Base-by-base conservation (phyloP, 2,329 filamentous ascomycete genomes). In the Elsinoe perseae region DNA sequence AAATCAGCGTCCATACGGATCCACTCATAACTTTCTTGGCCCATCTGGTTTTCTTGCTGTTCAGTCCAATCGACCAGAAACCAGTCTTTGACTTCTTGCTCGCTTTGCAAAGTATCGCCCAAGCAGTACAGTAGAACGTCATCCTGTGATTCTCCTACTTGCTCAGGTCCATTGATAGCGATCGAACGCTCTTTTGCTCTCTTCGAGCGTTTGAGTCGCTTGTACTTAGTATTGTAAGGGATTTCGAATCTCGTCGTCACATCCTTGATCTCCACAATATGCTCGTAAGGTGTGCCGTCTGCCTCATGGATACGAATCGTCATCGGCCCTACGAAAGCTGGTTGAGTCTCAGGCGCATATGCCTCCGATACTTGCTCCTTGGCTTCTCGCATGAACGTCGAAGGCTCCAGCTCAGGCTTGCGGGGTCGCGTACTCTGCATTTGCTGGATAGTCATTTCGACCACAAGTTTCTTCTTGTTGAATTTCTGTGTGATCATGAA, bases 161-260 rank as follows among this genome's bases (percentile, higher is more conserved):
- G 65, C n/a, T 61, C 58, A 56, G 64, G 61, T 57, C 79, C 86
- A 42, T 75, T 79, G 21, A 77, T 82, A 50, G 80, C 82, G 36
- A 80, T 80, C 20, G 81, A 83, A 59, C 88, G 83, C 68, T 95
- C 89, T 68, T 90, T 90, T 68, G 92, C 83, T 28, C 87, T 79
- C 43, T 86, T 82, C 58, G 87, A 96, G 46, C 91, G 80, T 75
- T 98, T 98, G 2, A 98, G 78, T 7, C 95, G 85, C 74, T 97
- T 98, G 74, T 98, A 98, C 69, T 98, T 98, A 0, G 93, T 98
- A 65, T 97, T 97, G 73, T 98, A 98, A 0, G 92, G 91, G 59
- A 98, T 96, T 60, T 96, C 91, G 58, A 97, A 87, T 67, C 86
- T 89, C 2, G 87, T 88, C 12, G 83, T 81, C 25, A 86, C 85